A percentile compares a stretch with the other conserved stretches of the same genome.
Evolutionary conservation across 306 rosid genomes (phyloP).

Genomic region (Lagenaria siceraria): DNA sequence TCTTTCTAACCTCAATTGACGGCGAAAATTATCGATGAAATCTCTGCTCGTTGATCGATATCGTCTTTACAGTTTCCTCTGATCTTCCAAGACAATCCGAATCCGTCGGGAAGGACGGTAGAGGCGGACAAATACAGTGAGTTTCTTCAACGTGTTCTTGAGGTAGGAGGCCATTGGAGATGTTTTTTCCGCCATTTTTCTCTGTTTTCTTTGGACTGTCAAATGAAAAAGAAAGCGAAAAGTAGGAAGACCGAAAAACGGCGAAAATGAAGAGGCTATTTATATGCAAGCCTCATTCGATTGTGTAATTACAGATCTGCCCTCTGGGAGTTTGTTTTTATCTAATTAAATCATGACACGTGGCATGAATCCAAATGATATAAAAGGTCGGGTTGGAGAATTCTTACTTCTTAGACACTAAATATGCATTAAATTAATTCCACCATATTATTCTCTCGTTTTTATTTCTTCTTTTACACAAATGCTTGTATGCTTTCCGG

Average conservation of each 20-base stretch:
- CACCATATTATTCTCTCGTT: too few relatives aligned
- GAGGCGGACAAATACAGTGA: too few relatives aligned
- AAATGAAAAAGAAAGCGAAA: not conserved
- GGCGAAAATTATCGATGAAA: conserved; percentile 46
- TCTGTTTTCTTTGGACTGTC: not conserved
- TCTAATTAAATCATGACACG: not conserved
- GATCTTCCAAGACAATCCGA: conserved; percentile 24
- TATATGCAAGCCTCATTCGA: not conserved
- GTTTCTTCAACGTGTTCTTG: conserved; percentile 22
- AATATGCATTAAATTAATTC: too few relatives aligned
- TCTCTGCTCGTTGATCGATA: conserved; percentile 44
- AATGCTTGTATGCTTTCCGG: too few relatives aligned
- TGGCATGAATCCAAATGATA: not conserved
- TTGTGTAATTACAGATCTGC: too few relatives aligned
- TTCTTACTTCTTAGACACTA: too few relatives aligned
- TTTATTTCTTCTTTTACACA: too few relatives aligned
- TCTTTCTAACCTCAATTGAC: conserved; percentile 32
- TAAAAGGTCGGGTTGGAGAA: too few relatives aligned
- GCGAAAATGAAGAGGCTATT: not conserved
- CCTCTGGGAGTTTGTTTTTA: too few relatives aligned
- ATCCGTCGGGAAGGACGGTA: conserved; percentile 20
- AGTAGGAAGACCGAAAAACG: not conserved
- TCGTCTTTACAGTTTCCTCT: conserved; percentile 18
- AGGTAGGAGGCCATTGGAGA: not conserved
- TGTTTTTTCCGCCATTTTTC: not conserved